Evolutionary conservation across 148 eudicot genomes (phyloP).

Genomic region (Limonium bicolor): DNA sequence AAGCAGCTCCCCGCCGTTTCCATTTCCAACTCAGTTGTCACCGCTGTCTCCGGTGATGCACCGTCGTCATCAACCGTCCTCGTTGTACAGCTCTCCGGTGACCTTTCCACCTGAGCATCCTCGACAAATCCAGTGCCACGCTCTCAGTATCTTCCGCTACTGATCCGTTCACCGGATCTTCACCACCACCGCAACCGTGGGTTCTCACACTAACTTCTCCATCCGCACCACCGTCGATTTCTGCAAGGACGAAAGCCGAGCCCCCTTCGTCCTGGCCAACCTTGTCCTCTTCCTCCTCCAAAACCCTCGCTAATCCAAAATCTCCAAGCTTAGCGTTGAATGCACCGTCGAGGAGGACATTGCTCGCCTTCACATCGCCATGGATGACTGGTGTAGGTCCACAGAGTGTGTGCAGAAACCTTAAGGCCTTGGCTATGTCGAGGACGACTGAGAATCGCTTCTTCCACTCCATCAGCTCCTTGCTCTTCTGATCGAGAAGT

Average conservation of each 20-base stretch:
- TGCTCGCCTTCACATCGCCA: constrained; percentile 26
- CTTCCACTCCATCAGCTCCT: constrained; percentile 47
- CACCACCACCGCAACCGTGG: constrained; percentile 15
- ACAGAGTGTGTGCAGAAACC: constrained; percentile 38
- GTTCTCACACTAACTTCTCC: constrained; percentile 11
- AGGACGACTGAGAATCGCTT: constrained; percentile 30
- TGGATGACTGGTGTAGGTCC: constrained; percentile 32
- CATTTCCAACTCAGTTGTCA: constrained; percentile 39
- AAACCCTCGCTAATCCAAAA: constrained; percentile 29
- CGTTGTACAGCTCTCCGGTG: constrained; percentile 24
- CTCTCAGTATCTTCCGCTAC: constrained; percentile 59
- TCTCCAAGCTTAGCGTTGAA: constrained; percentile 27
- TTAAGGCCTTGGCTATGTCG: constrained; percentile 48
- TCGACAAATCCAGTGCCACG: constrained; percentile 28
- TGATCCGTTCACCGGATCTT: constrained; percentile 55
- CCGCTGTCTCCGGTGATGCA: not conserved
- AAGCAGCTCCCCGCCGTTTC: constrained; percentile 43
- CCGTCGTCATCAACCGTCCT: no score
- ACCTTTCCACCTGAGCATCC: constrained; percentile 27
- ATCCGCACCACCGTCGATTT: constrained; percentile 14
- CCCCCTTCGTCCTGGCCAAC: no score
- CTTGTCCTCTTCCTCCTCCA: constrained; percentile 17
- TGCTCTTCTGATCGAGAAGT: constrained; percentile 43
- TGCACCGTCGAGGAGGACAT: constrained; percentile 19
- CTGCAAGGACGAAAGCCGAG: no score